A percentile compares a stretch with the other conserved stretches of the same genome.
These are phyloP conservation scores for Penicillium sp. DNA, from an alignment of 2,329 filamentous ascomycete species.

Conservation along the genomic window DNA sequence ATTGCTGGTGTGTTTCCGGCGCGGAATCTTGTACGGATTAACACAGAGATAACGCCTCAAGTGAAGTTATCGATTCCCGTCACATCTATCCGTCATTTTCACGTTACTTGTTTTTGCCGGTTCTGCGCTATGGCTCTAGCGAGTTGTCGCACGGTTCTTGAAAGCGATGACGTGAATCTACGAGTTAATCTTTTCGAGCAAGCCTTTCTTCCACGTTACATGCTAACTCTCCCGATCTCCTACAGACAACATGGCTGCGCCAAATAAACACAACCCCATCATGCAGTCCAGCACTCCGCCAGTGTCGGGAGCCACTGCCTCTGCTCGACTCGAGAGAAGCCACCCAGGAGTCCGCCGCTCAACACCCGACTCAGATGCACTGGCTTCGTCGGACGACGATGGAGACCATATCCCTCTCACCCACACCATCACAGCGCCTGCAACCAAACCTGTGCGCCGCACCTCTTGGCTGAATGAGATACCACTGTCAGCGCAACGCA, in stretches of 20 bases:
- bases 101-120: neutral
- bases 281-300: slow-evolving; percentile 48
- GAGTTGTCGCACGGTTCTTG: neutral
- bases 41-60: too few relatives aligned
- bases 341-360: slow-evolving; percentile 74
- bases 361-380: slow-evolving; percentile 90
- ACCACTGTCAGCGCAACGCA: slow-evolving; percentile 70
- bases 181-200: neutral
- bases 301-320: slow-evolving; percentile 64
- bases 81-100: neutral
- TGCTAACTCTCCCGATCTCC: slow-evolving; percentile 12
- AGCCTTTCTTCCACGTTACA: neutral
- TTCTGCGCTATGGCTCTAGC: neutral
- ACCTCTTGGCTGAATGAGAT: slow-evolving; percentile 89
- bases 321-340: slow-evolving; percentile 74
- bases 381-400: slow-evolving; percentile 95
- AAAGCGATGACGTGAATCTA: neutral
- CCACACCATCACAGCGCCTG: slow-evolving; percentile 54
- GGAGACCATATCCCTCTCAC: slow-evolving; percentile 68
- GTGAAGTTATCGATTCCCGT: neutral
- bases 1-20: too few relatives aligned
- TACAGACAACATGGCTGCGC: slow-evolving; percentile 53
- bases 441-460: slow-evolving; percentile 69
- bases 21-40: too few relatives aligned
- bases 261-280: slow-evolving; percentile 35